These are phyloP conservation scores for Pachysandra terminalis DNA, from an alignment of 164 flowering plant species.

Conservation along the genomic window DNA sequence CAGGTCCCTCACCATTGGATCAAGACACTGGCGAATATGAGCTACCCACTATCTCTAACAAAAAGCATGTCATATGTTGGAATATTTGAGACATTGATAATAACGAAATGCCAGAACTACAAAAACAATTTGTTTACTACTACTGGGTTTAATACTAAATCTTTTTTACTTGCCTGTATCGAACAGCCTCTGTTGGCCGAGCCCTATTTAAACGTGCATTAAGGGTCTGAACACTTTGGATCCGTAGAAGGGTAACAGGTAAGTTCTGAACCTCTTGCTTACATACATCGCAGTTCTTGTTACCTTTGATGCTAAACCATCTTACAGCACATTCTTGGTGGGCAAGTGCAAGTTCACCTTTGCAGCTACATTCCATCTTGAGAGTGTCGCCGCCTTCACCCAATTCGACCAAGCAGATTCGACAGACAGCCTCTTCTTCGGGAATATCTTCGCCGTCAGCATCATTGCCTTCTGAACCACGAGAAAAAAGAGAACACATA, in stretches of 20 bases:
- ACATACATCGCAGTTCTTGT: slow-evolving; percentile 91
- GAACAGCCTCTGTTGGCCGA: slow-evolving; percentile 29
- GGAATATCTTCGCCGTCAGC: slow-evolving; percentile 85
- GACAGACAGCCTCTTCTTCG: slow-evolving; percentile 94
- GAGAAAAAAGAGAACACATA: slow-evolving; percentile 23
- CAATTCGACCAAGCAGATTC: slow-evolving; percentile 84
- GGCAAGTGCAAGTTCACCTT: slow-evolving; percentile 94
- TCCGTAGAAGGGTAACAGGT: slow-evolving; percentile 75
- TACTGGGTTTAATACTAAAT: too few relatives aligned
- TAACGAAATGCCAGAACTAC: too few relatives aligned
- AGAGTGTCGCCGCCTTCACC: slow-evolving; percentile 89
- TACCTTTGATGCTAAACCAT: slow-evolving; percentile 96
- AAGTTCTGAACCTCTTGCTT: slow-evolving; percentile 84
- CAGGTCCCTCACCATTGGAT: too few relatives aligned
- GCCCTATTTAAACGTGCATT: slow-evolving; percentile 26
- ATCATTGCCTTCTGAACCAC: slow-evolving; percentile 47
- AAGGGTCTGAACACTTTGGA: slow-evolving; percentile 46
- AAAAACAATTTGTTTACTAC: too few relatives aligned
- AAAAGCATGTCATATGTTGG: too few relatives aligned
- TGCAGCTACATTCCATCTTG: slow-evolving; percentile 97
- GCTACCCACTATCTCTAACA: too few relatives aligned
- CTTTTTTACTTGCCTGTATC: slow-evolving; percentile 56
- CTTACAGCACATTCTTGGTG: slow-evolving; percentile 95
- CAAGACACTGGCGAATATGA: too few relatives aligned
- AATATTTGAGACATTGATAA: too few relatives aligned